phyloP scores from a whole-genome alignment of 495 filamentous ascomycete genomes.

The Penicillium salamii region DNA sequence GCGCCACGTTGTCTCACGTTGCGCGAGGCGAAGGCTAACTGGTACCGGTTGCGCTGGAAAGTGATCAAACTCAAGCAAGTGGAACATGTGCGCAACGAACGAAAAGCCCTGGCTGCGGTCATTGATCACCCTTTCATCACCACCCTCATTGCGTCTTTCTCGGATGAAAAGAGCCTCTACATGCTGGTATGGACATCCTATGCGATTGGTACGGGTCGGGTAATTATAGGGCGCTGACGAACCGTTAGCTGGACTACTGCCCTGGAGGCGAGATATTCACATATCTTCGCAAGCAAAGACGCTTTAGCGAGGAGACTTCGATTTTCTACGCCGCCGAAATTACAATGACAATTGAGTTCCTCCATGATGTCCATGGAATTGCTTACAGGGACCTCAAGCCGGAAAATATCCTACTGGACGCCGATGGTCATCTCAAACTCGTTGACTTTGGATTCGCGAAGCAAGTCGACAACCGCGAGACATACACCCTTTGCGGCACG shows the following conservation, averaged over 20 bases:
- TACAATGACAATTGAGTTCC: conserved; percentile 83
- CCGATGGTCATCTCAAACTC: conserved; percentile 88
- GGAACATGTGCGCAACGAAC: conserved; percentile 94
- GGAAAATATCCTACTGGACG: conserved; percentile 91
- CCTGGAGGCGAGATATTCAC: conserved; percentile 95
- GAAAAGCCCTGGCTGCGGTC: conserved; percentile 80
- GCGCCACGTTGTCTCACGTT: conserved; percentile 7
- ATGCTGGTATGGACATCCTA: conserved; percentile 65
- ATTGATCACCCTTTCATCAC: conserved; percentile 95
- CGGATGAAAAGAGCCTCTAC: conserved; percentile 83
- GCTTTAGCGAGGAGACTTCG: conserved; percentile 81
- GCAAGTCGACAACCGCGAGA: conserved; percentile 59
- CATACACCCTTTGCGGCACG: conserved; percentile 94
- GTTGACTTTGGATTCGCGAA: conserved; percentile 99
- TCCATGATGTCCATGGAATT: conserved; percentile 80
- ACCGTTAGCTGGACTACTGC: conserved; percentile 72
- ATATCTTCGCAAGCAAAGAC: conserved; percentile 79
- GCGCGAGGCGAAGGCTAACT: conserved; percentile 6
- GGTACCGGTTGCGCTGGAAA: conserved; percentile 27
- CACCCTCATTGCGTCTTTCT: conserved; percentile 83
- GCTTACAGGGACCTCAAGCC: conserved; percentile 96
- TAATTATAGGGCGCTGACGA: conserved; percentile 17
- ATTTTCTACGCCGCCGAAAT: conserved; percentile 97
- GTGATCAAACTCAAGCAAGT: conserved; percentile 97
- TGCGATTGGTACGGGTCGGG: neutral